Conservation (phyloP, 345 rosid species). For the Salix exigua region DNA sequence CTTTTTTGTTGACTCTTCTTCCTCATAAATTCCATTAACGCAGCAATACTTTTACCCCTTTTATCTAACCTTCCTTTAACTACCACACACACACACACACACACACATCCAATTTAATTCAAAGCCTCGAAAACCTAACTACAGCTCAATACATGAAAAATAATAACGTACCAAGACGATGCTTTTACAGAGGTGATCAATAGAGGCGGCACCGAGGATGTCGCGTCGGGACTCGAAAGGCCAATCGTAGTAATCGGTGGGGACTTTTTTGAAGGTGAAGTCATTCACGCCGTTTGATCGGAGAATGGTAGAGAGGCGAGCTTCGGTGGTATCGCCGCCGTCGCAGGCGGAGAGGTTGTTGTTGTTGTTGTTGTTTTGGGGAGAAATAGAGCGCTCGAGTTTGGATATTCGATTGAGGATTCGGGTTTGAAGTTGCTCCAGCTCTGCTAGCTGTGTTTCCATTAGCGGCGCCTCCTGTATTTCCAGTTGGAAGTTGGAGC, state of each 20-base stretch:
- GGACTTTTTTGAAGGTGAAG: constrained; percentile 59
- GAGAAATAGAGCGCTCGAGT: constrained; percentile 40
- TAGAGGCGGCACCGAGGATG: constrained; percentile 63
- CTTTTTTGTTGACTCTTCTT: not conserved
- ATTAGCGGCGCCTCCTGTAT: constrained; percentile 14
- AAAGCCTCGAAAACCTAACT: not conserved
- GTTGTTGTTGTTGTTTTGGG: constrained; percentile 16
- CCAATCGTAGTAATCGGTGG: constrained; percentile 72
- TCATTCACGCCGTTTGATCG: constrained; percentile 47
- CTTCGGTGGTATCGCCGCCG: constrained; percentile 34
- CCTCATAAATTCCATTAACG: not conserved
- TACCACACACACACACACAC: too few species aligned
- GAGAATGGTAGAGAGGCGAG: constrained; percentile 65
- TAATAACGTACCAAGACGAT: constrained; percentile 62
- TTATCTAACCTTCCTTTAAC: not conserved
- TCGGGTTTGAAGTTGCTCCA: constrained; percentile 52
- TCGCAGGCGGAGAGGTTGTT: constrained; percentile 13
- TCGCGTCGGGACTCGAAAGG: constrained; percentile 67
- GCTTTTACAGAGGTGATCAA: constrained; percentile 90
- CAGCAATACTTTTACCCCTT: not conserved
- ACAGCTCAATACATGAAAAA: not conserved
- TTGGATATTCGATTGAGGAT: constrained; percentile 52
- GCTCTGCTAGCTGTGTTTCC: constrained; percentile 47
- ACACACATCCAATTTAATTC: not conserved
- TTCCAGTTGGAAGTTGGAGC: not conserved